Base-by-base conservation (phyloP, 2,329 filamentous ascomycete genomes). In the Pseudogymnoascus sp. region DNA sequence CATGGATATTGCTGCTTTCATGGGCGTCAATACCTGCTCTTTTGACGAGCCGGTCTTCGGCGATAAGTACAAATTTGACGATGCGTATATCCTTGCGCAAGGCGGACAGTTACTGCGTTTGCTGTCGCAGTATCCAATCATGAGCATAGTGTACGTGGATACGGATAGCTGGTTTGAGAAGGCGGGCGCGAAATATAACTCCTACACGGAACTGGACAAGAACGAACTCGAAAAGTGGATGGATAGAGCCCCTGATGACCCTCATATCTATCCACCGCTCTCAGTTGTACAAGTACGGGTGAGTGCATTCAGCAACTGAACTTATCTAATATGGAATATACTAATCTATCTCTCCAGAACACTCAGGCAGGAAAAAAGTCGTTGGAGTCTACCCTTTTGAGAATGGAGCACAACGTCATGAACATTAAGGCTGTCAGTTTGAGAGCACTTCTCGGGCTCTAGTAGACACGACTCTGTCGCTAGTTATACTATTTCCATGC, bases 1-100 rank as follows among this genome's bases (percentile, higher is more conserved):
- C 35, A 41, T 60, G 34, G 58, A 60, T n/a, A 60, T 60, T 41
- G 58, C 58, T 3, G 12, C 37, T n/a, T 60, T 60, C 18, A 60
- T 60, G 37, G 32, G 34, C 9, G 58, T 50, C 16, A 60, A 60
- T 41, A 47, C 12, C 20, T 38, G 28, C 16, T n/a, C 58, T 7
- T 60, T 37, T 9, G 58, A 60, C 25, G 58, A 60, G 35, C 58
- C 37, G n/a, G 8, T 60, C 16, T 41, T 60, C n/a, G 8, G n/a
- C 25, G 5, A 16, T 4, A 11, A 11, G n/a, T 30, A 12, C 16
- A 18, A 18, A 8, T 50, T 50, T 18, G 43, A 50, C 3, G n/a
- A 50, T 12, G 41, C 20, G 0, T 47, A 47, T 47, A 16, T 47
- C 11, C 22, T n/a, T 25, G 41, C 41, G 4, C 41, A 47, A n/a